Conservation (phyloP, 2,329 filamentous ascomycete species). For the Microthyrium microscopicum region DNA sequence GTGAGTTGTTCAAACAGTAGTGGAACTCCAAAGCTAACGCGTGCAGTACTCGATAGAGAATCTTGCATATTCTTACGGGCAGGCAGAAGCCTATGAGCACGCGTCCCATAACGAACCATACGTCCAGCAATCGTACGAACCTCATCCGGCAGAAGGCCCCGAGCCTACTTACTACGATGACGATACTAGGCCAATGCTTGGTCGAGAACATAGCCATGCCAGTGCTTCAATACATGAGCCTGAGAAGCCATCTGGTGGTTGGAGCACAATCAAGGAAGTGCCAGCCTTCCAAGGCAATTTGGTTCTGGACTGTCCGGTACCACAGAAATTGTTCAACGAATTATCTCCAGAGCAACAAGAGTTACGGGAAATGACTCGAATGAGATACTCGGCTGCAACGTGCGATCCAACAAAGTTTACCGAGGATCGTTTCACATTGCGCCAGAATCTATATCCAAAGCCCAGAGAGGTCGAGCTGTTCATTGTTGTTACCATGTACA, state of each 20-base stretch:
- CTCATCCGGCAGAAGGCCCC: no score
- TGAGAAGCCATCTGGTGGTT: conserved; percentile 79
- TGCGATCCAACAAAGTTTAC: conserved; percentile 88
- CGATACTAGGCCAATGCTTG: no score
- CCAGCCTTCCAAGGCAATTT: conserved; percentile 90
- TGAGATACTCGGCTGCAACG: conserved; percentile 86
- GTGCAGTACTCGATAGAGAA: no score
- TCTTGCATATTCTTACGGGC: no score
- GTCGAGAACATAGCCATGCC: no score
- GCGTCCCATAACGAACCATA: no score
- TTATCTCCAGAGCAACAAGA: conserved; percentile 61
- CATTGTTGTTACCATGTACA: conserved; percentile 97
- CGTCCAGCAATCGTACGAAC: no score
- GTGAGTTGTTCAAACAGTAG: background rate
- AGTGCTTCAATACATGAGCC: no score
- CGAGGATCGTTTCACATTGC: conserved; percentile 74
- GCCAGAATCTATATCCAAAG: conserved; percentile 81
- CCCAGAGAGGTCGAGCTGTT: conserved; percentile 86
- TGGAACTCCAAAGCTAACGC: no score
- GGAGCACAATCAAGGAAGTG: conserved; percentile 97
- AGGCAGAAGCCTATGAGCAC: no score
- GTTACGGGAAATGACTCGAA: conserved; percentile 71
- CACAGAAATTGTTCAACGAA: conserved; percentile 70
- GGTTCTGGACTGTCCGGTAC: conserved; percentile 89
- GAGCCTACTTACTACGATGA: no score